Base-by-base conservation (phyloP, 176 grass and related monocot species). In the Musa troglodytarum region DNA sequence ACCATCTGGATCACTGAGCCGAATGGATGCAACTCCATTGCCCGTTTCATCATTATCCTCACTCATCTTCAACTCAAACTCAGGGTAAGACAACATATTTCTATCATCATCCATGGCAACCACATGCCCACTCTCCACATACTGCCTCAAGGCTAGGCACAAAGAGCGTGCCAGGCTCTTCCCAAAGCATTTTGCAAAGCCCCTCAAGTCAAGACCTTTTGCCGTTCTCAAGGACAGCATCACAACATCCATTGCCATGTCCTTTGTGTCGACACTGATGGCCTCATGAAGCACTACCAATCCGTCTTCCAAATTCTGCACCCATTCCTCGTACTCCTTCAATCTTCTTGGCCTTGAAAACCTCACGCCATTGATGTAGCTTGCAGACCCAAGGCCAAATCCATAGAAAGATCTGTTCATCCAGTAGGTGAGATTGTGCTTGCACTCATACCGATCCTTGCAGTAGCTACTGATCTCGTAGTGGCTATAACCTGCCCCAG, bases 401-500 rank as follows among this genome's bases (percentile, higher is more conserved):
- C 83, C 93, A 74, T 92, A 90, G 74, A 96, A 96, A 7, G 93
- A 73, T 72, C 76, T 83, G 49, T 90, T 92, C 34, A 88, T 79
- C 89, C 93, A 92, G 55, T 92, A 96, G 19, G 85, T 90, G 54
- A 85, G 57, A 64, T 96, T 92, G 78, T 96, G 93, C 81, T 96
- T 92, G 81, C 89, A 96, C 59, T 90, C 83, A 73, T 86, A 96
- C 15, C 89, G 79, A 72, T 87, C 67, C 77, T 86, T 90, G 26
- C 87, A 86, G 81, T 97, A 97, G 77, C 93, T 96, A 79, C 89
- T 97, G 65, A 97, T 92, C 66, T 97, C 93, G 17, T 92, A 90
- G 72, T 90, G 93, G 58, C 83, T 75, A 81, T 97, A 97, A 43
- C 85, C 90, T 74, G 85, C 79, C 79, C 83, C 74, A 54, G 85